Evolutionary conservation across 345 rosid species (phyloP).

Genomic region (Firmiana major): DNA sequence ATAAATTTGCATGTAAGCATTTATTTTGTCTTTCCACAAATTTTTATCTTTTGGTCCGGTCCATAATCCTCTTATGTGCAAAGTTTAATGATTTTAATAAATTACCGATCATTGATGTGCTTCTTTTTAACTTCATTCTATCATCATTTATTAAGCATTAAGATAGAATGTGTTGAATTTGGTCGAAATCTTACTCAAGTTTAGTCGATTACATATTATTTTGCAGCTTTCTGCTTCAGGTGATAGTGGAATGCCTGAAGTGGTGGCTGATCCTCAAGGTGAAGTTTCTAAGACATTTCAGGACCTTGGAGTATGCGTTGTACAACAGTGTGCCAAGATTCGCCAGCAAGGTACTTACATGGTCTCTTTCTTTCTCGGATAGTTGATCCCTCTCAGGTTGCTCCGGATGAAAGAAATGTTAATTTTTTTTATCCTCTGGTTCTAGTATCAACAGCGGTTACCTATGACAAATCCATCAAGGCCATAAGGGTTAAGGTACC

Average conservation of each 20-base stretch:
- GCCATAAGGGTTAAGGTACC: slow-evolving; percentile 90
- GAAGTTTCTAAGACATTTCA: slow-evolving; percentile 83
- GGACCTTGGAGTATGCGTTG: slow-evolving; percentile 82
- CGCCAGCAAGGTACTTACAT: slow-evolving; percentile 78
- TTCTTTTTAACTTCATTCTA: background rate
- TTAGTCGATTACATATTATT: background rate
- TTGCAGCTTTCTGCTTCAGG: slow-evolving; percentile 89
- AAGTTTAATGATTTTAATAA: background rate
- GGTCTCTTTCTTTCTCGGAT: background rate
- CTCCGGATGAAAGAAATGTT: background rate
- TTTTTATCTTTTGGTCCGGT: background rate
- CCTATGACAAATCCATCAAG: slow-evolving; percentile 69
- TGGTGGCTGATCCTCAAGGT: slow-evolving; percentile 85
- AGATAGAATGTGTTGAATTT: background rate
- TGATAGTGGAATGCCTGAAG: slow-evolving; percentile 90
- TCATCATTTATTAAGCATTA: background rate
- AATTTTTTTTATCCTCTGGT: background rate
- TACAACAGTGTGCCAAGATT: slow-evolving; percentile 94
- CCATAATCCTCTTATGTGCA: slow-evolving; percentile 2
- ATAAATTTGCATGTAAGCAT: background rate
- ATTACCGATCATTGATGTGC: background rate
- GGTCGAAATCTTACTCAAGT: slow-evolving; percentile 8
- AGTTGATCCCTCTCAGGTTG: background rate
- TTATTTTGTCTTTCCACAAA: background rate
- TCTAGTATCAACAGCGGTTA: slow-evolving; percentile 87